Percentiles rank a stretch among this genome's conserved stretches.
Conservation (phyloP, 2,329 filamentous ascomycete species). For the Colletotrichum eleusines region DNA sequence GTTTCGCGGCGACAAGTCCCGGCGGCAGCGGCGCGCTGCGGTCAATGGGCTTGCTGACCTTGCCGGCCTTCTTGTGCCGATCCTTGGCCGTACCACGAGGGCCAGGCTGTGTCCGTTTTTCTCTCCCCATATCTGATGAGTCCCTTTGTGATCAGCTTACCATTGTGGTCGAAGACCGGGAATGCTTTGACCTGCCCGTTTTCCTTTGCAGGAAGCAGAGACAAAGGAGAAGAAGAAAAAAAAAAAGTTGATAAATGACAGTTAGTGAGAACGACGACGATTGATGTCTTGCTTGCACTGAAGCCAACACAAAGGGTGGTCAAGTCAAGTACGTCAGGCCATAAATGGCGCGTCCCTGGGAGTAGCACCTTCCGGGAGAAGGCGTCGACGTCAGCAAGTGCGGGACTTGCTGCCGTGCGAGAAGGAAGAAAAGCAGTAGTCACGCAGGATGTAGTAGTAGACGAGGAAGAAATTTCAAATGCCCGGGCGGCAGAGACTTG, state of each 20-base stretch:
- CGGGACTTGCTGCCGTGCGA: constrained; percentile 28
- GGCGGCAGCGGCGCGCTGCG: constrained; percentile 50
- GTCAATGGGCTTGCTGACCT: constrained; percentile 43
- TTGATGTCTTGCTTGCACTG: constrained; percentile 5
- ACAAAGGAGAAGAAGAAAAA: neutral
- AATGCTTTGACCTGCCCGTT: constrained; percentile 13
- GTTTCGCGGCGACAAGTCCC: constrained; percentile 53
- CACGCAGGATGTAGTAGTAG: constrained; percentile 23
- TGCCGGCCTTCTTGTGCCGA: constrained; percentile 34
- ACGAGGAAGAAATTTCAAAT: constrained; percentile 27
- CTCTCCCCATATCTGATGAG: constrained; percentile 42
- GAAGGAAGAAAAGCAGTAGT: constrained; percentile 23
- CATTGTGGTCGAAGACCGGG: constrained; percentile 33
- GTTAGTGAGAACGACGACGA: constrained; percentile 29
- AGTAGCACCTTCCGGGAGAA: constrained; percentile 21
- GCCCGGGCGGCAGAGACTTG: constrained; percentile 24
- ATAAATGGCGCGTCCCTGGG: constrained; percentile 17
- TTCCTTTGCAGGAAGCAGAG: neutral
- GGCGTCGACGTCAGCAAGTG: constrained; percentile 28
- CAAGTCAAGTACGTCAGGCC: constrained; percentile 34
- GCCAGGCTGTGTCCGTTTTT: constrained; percentile 39
- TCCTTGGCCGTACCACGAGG: constrained; percentile 40
- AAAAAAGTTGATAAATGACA: constrained; percentile 15
- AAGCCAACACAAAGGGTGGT: constrained; percentile 13
- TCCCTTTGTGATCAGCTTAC: constrained; percentile 34